Conservation (phyloP, 1,139 yeast genomes). For the Pichia sp. region DNA sequence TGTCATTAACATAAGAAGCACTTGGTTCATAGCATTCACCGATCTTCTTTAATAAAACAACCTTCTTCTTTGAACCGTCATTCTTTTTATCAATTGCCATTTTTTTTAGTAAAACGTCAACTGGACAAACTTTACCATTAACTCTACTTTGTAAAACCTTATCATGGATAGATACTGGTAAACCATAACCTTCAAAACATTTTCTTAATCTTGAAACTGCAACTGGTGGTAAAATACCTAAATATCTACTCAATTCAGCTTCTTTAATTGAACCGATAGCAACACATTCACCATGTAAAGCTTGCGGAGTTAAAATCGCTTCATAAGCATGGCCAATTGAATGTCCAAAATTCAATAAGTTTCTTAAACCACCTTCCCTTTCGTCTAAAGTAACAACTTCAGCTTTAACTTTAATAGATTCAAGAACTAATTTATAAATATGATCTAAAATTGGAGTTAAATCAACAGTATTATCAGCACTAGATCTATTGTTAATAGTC, state of each 20-base stretch:
- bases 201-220: conserved; percentile 88
- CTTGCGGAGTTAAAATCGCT: conserved; percentile 92
- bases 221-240: conserved; percentile 84
- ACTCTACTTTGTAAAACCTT: conserved; percentile 66
- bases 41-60: conserved; percentile 74
- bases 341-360: conserved; percentile 91
- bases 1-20: conserved; percentile 80
- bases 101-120: conserved; percentile 65
- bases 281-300: conserved; percentile 97
- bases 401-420: conserved; percentile 86
- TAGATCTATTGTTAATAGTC: conserved; percentile 44
- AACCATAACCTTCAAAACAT: conserved; percentile 75
- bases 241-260: conserved; percentile 87
- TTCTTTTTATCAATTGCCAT: conserved; percentile 97
- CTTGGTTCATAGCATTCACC: conserved; percentile 86
- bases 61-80: conserved; percentile 85
- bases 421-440: conserved; percentile 71
- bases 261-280: conserved; percentile 91
- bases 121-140: conserved; percentile 59
- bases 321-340: conserved; percentile 98
- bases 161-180: conserved; percentile 78
- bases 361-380: conserved; percentile 91
- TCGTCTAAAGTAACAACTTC: conserved; percentile 92
- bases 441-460: conserved; percentile 65
- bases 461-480: conserved; percentile 39